These are phyloP conservation scores for Fusarium sp. DNA, from an alignment of 2,329 filamentous ascomycete species.

Conservation along the genomic window DNA sequence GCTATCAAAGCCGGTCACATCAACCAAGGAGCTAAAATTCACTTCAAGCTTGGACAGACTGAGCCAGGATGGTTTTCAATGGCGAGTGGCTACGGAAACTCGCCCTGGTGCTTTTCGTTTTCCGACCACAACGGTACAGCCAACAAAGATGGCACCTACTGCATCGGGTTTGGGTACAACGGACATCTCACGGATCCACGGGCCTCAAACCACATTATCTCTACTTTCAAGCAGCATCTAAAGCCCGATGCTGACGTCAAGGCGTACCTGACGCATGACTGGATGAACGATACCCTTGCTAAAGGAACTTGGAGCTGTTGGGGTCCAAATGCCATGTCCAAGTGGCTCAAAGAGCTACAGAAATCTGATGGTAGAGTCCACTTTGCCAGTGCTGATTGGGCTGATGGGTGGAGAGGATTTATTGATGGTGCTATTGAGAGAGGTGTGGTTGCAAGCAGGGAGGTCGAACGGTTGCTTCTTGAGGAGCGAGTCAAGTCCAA, in stretches of 20 bases:
- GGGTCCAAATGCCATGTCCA: slow-evolving; percentile 18
- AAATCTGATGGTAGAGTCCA: slow-evolving; percentile 21
- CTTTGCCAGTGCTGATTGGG: slow-evolving; percentile 41
- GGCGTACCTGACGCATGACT: slow-evolving; percentile 38
- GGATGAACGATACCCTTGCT: slow-evolving; percentile 30
- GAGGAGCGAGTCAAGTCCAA: background rate
- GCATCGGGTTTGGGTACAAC: slow-evolving; percentile 32
- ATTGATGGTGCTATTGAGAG: slow-evolving; percentile 42
- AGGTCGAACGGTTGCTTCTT: background rate
- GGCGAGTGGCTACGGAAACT: slow-evolving; percentile 13
- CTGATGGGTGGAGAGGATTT: slow-evolving; percentile 41
- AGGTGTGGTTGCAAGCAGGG: slow-evolving; percentile 4
- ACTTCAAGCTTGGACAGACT: slow-evolving; percentile 17
- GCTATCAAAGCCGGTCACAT: slow-evolving; percentile 22
- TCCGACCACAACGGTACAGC: slow-evolving; percentile 34
- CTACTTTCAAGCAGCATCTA: slow-evolving; percentile 13
- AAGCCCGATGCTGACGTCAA: slow-evolving; percentile 21
- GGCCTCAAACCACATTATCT: background rate
- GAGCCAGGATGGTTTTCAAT: slow-evolving; percentile 19
- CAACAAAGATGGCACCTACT: slow-evolving; percentile 24
- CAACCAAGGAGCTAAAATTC: slow-evolving; percentile 24
- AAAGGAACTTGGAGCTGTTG: slow-evolving; percentile 36
- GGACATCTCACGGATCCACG: slow-evolving; percentile 9
- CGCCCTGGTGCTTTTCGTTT: slow-evolving; percentile 29
- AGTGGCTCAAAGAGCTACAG: slow-evolving; percentile 30